Base-by-base conservation (phyloP, 306 rosid species). In the Betula pendula region DNA sequence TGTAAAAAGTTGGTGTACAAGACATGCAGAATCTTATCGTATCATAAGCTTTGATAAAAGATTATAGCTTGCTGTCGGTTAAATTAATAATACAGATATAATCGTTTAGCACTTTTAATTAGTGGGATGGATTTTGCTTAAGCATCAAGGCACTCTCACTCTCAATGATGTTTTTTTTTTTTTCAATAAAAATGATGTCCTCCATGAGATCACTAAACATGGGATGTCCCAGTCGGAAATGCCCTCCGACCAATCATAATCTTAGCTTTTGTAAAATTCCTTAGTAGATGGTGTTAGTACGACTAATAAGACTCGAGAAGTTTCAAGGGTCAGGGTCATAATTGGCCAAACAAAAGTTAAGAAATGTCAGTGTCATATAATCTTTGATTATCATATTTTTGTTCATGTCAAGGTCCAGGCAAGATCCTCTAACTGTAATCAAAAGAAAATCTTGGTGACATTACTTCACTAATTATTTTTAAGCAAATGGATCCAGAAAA, bases 121-220 rank as follows among this genome's bases (percentile, higher is more conserved):
- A 45, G 77, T 59, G 82, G 82, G 75, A 65, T 51, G 56, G 71
- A 47, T 66, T 75, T 83, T 83, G 81, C 83, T 79, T 83, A 71
- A 45, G 56, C 73, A 22, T 52, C 83, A 83, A 83, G 83, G 71
- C 75, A 75, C 73, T 67, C 62, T 49, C 55, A 22, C 56, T 48
- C 58, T 20, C 75, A 63, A 78, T 83, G 83, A 83, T 83, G 70
- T 74, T 79, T 74, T 75, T 38, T 38, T 29, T 29, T 29, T 73
- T 79, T 83, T 31, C 74, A 70, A 52, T 75, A 16, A 45, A 53
- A 29, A 70, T 51, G 74, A 16, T 50, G 49, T 53, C 51, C 77
- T 51, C 58, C 77, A 75, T 77, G 83, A 69, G 73, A 69, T 78
- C 83, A 44, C 83, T 33, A 68, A 77, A 73, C 80, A 74, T 67